phyloP scores from a whole-genome alignment of 2,329 filamentous ascomycete species.

The Cladophialophora carrionii region DNA sequence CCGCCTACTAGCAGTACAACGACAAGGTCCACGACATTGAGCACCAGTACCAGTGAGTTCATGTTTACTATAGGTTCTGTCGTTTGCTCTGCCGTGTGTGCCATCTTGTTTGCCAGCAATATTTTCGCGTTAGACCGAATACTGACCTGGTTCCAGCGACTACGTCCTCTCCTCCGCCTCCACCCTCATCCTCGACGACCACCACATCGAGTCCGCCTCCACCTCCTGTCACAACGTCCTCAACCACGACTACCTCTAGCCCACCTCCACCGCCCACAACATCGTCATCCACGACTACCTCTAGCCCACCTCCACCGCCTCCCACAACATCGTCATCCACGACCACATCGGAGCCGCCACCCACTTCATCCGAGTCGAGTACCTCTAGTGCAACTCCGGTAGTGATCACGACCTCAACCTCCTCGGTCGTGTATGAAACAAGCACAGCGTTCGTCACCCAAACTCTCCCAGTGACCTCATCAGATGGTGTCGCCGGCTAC shows the following conservation, averaged over 20 bases:
- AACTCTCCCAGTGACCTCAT: conserved; percentile 23
- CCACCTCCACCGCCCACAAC: conserved; percentile 64
- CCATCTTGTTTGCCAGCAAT: not conserved
- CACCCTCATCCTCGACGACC: conserved; percentile 17
- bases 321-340: conserved; percentile 5
- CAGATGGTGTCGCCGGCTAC: conserved; percentile 26
- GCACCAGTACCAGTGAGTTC: conserved; percentile 29
- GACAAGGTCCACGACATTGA: conserved; percentile 22
- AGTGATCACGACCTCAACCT: conserved; percentile 30
- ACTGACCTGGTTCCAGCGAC: conserved; percentile 9
- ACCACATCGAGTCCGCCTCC: conserved; percentile 65
- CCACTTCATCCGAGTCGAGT: conserved; percentile 21
- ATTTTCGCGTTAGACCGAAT: not conserved
- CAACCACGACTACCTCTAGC: conserved; percentile 40
- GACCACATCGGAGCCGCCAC: conserved; percentile 1
- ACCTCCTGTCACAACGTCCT: conserved; percentile 46
- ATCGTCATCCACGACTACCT: conserved; percentile 21
- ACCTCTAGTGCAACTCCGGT: conserved; percentile 28
- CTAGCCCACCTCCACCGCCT: conserved; percentile 68
- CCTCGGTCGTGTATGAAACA: conserved; percentile 28
- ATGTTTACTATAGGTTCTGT: conserved; percentile 4
- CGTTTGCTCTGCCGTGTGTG: conserved; percentile 4
- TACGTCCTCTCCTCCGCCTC: conserved; percentile 15
- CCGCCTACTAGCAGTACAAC: conserved; percentile 18
- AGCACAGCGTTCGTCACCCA: conserved; percentile 26